Conservation (phyloP, 2,329 filamentous ascomycete genomes). For the Aspergillus brunneoviolaceus region DNA sequence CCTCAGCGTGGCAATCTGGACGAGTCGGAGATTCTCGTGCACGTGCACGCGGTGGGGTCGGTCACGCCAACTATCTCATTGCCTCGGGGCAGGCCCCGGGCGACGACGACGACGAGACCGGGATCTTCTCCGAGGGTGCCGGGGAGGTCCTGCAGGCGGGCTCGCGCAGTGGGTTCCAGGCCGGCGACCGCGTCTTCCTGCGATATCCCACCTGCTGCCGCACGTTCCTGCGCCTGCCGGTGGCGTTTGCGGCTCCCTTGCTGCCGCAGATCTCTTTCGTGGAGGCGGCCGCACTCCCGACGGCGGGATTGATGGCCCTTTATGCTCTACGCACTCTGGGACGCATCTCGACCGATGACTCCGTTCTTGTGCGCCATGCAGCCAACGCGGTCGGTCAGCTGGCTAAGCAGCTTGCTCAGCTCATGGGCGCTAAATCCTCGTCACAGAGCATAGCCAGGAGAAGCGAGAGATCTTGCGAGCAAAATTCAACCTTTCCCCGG, state of each 20-base stretch:
- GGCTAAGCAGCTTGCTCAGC: constrained; percentile 18
- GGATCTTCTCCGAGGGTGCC: too few species aligned
- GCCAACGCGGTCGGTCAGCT: constrained; percentile 19
- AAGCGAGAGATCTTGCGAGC: constrained; percentile 10
- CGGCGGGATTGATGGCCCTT: constrained; percentile 15
- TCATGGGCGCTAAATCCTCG: constrained; percentile 18
- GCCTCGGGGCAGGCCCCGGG: too few species aligned
- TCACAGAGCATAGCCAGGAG: constrained; percentile 12
- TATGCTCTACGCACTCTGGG: constrained; percentile 20
- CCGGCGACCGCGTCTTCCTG: constrained; percentile 18
- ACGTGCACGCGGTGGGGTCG: too few species aligned
- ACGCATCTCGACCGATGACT: constrained; percentile 17
- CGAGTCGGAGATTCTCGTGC: too few species aligned
- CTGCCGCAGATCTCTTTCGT: constrained; percentile 7
- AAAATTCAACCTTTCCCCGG: constrained; percentile 3
- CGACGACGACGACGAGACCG: too few species aligned
- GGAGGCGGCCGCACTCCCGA: constrained; percentile 5
- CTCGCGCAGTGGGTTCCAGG: neutral
- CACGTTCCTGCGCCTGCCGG: constrained; percentile 10
- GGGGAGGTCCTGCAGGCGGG: too few species aligned
- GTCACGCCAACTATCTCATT: too few species aligned
- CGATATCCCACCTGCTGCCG: constrained; percentile 4
- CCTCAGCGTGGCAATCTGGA: too few species aligned
- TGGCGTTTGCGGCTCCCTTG: constrained; percentile 4
- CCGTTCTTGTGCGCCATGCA: constrained; percentile 21